Base-by-base conservation (phyloP, 192 early-diverging fungal genomes). In the Umbelopsis sp. region DNA sequence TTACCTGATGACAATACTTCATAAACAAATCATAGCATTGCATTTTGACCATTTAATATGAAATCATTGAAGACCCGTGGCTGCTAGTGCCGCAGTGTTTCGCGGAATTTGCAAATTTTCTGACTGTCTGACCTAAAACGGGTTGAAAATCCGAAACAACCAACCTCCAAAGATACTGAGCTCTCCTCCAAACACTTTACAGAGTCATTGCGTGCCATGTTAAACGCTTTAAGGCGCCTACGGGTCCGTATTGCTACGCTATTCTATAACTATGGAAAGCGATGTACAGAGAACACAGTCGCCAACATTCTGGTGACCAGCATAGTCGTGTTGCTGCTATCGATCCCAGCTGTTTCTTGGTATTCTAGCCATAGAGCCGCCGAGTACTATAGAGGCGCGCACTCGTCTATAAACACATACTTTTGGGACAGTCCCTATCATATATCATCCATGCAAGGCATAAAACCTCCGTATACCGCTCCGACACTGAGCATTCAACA, bases 401-500 rank as follows among this genome's bases (percentile, higher is more conserved):
- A 61, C 18, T 61, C 55, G 13, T 22, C 55, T 33, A 61, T 61
- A 3, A 61, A 61, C 55, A 61, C 55, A n/a, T n/a, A 61, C 12
- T 61, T 61, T 4, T 61, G 55, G 55, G 55, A 61, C 16, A 61
- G 16, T 25, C 55, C 55, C 33, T 61, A 61, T 61, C 55, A 61
- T 61, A 61, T 61, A 35, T 61, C 55, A 61, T 10, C 55, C 16
- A 61, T 61, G 4, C 30, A 61, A 4, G 55, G 27, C 18, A 16
- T 30, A 61, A 61, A 61, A 4, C 27, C 25, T 30, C 27, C 55
- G 11, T 61, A 61, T 61, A 41, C 41, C 22, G 48, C 48, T 53
- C 48, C 71, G 16, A 46, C 37, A 23, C 30, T 69, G 10, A 58
- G 65, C 20, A 68, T 61, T 13, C 61, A 71, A 45, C 71, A 70